Evolutionary conservation across 441 rosid species (phyloP), one percentile per base, ranked within the genome.

Genomic region (Adansonia rubrostipa): DNA sequence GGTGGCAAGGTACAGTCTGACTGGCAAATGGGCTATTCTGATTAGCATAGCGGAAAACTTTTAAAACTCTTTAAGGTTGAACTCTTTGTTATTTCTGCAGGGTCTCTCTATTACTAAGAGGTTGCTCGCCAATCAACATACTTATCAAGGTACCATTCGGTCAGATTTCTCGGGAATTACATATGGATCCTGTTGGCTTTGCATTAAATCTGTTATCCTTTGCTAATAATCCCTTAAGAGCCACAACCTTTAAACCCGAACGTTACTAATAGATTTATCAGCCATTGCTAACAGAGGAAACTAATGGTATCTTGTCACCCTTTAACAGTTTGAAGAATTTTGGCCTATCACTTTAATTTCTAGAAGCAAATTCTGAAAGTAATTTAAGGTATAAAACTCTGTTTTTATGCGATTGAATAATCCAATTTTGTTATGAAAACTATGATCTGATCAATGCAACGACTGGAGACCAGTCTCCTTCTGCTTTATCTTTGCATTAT

Each of bases 1-100:
- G 98, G 97, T 94, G 97, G 97, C 88, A 88, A 90, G 99, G 99
- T 95, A 33, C 9, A 20, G 65, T 60, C 13, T 69, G 48, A 36
- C 51, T n/a, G 48, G 42, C 9, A 2, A 19, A 45, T 54, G 1
- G 6, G 3, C 51, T 15, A 48, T 36, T 40, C n/a, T 6, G 50
- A 58, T 9, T 28, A 9, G 36, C 17, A 40, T 33, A 53, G 5
- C 5, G 48, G 36, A 33, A 33, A 33, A 33, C 36, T 33, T 33
- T 33, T 33, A 33, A 33, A 33, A 33, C 36, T 33, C 36, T 33
- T 33, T 33, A 5, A 65, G 20, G 33, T 42, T 78, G 14, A 80
- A 36, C 53, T 68, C n/a, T 70, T 9, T 48, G 11, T 1, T 44
- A 11, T 68, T 76, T 71, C 10, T 80, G 80, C 87, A 91, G 93